Evolutionary conservation across 2,329 filamentous ascomycete genomes (phyloP), one percentile per base, ranked within the genome.

Genomic region (Stylonectria norvegica): DNA sequence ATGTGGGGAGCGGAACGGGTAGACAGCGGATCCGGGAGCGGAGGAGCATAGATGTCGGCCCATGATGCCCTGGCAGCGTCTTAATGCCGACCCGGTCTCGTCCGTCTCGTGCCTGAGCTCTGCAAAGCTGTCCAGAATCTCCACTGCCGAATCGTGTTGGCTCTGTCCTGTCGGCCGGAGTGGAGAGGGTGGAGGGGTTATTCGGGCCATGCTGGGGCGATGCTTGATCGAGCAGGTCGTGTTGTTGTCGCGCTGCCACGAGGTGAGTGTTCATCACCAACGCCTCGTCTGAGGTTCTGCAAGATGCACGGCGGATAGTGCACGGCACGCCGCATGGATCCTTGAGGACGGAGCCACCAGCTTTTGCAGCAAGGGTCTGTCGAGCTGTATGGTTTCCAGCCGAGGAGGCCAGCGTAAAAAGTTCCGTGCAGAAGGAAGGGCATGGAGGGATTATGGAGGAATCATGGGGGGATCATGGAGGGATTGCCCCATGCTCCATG

Each of bases 81-180:
- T 28, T 42, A 48, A 42, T 56, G 45, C 47, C 53, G 53, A 46
- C 44, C 46, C 42, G 33, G 39, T 40, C 37, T 40, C 30, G 37
- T 39, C 28, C 25, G 36, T 34, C 15, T 32, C 15, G 30, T 32
- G 7, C 15, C 27, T 14, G n/a, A 29, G n/a, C n/a, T n/a, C n/a
- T n/a, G n/a, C n/a, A n/a, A n/a, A n/a, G n/a, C n/a, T n/a, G n/a
- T n/a, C n/a, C n/a, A n/a, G n/a, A n/a, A n/a, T n/a, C 27, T 29
- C 27, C 27, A 29, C 27, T 29, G n/a, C 27, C 27, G n/a, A 32
- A 18, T 8, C 8, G 30, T 32, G 30, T 32, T 32, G 17, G 30
- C n/a, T 32, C 17, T 19, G 27, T 14, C 27, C n/a, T 14, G 7
- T 29, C 27, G 15, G 6, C 7, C 27, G 6, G 14, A 32, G 5